A percentile compares a stretch with the other conserved stretches of the same genome.
These are phyloP conservation scores for Pleurostoma richardsiae DNA, from an alignment of 2,329 filamentous ascomycete species.

Conservation along the genomic window DNA sequence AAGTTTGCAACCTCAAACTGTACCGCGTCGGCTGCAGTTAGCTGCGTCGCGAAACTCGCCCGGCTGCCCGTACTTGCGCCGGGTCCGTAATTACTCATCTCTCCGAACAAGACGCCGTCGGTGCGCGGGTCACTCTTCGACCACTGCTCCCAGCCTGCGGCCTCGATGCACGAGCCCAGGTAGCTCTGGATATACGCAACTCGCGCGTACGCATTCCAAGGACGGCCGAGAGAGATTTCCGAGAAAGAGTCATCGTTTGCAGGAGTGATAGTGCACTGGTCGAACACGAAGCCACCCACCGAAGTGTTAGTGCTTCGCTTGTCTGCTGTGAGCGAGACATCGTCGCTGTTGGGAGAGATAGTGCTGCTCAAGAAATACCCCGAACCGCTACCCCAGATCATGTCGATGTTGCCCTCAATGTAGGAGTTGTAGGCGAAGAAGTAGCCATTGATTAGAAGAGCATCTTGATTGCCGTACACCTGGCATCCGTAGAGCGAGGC, in stretches of 20 bases:
- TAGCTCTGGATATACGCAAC: constrained; percentile 22
- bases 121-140: constrained; percentile 31
- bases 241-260: constrained; percentile 14
- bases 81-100: constrained; percentile 42
- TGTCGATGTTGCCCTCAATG: constrained; percentile 33
- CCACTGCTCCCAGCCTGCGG: constrained; percentile 42
- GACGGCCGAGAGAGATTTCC: constrained; percentile 14
- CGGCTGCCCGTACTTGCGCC: constrained; percentile 36
- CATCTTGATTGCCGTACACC: constrained; percentile 29
- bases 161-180: constrained; percentile 40
- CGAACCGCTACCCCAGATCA: constrained; percentile 34
- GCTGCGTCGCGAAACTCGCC: constrained; percentile 25
- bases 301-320: constrained; percentile 32
- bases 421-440: constrained; percentile 33
- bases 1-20: constrained; percentile 33
- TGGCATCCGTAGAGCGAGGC: constrained; percentile 23
- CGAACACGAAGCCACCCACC: constrained; percentile 25
- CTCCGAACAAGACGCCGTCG: constrained; percentile 37
- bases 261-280: constrained; percentile 22
- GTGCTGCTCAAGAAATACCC: constrained; percentile 34
- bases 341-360: constrained; percentile 22
- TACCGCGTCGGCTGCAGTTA: constrained; percentile 24
- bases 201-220: constrained; percentile 14
- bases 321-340: constrained; percentile 22
- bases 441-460: constrained; percentile 26